Evolutionary conservation across 179 eudicot genomes (phyloP), one percentile per base, ranked within the genome.

Genomic region (Dionaea muscipula): DNA sequence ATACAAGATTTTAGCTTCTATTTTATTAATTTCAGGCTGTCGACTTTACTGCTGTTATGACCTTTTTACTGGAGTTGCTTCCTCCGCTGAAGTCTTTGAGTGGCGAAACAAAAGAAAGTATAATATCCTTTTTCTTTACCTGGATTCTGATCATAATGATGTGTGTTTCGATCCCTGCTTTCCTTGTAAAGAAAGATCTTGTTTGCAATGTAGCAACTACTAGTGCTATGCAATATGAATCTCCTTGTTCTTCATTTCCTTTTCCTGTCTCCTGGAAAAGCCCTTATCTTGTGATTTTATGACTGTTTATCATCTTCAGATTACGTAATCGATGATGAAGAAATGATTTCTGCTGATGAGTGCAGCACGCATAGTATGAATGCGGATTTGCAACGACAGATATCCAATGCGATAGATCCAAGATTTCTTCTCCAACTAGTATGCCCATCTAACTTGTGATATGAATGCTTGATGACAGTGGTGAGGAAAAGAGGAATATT

Each of bases 361-460:
- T 54, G 28, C 17, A 54, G 52, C 22, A 81, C 53, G 48, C 62
- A 48, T 63, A 72, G 47, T 58, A 59, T 91, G 45, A 75, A 80
- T 60, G 72, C 41, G 61, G 84, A 72, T 66, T 63, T 91, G 76
- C 88, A 78, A 57, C 56, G 61, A 57, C 98, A 91, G 70, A 91
- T 91, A 70, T 59, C 79, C 38, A 65, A 62, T 53, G 94, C 94
- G 17, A 75, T 91, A 47, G 82, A 82, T 78, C 73, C 94, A 12
- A 82, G 81, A 26, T 87, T 91, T 78, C 94, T 91, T 74, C 75
- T 77, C 20, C 88, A 80, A 35, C 63, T 87, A 86, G 98, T 91
- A 74, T 19, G 80, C 51, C 59, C 37, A 36, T 45, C 21, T 19
- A 31, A 33, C 26, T 33, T 38, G 4, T 31, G 19, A 5, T 10